Evolutionary conservation across 768 basidiomycete species (phyloP).

Genomic region (Trametopsis cervina): DNA sequence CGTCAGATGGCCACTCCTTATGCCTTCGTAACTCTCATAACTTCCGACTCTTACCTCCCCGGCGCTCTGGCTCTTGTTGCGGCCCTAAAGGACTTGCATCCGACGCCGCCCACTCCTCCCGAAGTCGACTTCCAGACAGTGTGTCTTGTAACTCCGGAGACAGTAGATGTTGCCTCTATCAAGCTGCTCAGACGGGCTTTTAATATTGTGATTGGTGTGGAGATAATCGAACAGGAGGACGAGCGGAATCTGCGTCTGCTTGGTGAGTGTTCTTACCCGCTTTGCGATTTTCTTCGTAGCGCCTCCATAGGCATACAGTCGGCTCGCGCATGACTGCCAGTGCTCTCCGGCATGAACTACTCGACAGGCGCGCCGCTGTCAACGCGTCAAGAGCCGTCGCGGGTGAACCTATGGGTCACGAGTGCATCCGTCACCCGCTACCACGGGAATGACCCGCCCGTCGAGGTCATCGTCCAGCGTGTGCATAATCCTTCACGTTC

Average conservation of each 20-base stretch:
- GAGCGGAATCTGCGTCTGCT: constrained; percentile 66
- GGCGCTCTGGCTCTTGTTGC: constrained; percentile 85
- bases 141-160: constrained; percentile 92
- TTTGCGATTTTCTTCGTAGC: constrained; percentile 1
- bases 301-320: too few relatives aligned
- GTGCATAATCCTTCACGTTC: too few relatives aligned
- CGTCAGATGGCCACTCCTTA: constrained; percentile 53
- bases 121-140: constrained; percentile 72
- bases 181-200: constrained; percentile 75
- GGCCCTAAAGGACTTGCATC: constrained; percentile 77
- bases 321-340: too few relatives aligned
- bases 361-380: constrained; percentile 1
- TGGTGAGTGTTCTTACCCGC: constrained; percentile 46
- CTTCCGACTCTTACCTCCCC: constrained; percentile 87
- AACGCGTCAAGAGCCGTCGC: too few relatives aligned
- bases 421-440: background rate
- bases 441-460: too few relatives aligned
- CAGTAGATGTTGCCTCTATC: constrained; percentile 77
- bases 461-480: too few relatives aligned
- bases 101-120: constrained; percentile 45
- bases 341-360: background rate
- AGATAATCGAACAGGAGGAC: constrained; percentile 71
- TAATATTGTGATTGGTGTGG: constrained; percentile 86
- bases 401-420: constrained; percentile 3
- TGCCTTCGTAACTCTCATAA: constrained; percentile 90